A percentile compares a stretch with the other conserved stretches of the same genome.
phyloP scores from a whole-genome alignment of 2,329 filamentous ascomycete species.

The Colletotrichum lini region DNA sequence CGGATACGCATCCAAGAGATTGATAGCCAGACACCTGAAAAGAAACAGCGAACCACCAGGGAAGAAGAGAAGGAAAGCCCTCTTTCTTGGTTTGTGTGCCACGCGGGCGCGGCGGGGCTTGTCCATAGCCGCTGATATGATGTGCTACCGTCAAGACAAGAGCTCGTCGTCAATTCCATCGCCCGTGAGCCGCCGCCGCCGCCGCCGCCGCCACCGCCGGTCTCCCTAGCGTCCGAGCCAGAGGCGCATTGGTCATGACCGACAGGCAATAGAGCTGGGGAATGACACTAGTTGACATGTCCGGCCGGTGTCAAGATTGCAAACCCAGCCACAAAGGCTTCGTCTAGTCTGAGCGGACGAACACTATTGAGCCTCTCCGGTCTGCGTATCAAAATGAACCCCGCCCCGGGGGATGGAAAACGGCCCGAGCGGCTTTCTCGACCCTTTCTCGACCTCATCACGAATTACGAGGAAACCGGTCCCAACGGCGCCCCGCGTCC shows the following conservation, averaged over 20 bases:
- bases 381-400: neutral
- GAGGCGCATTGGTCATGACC: slow-evolving; percentile 4
- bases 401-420: neutral
- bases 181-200: slow-evolving; percentile 8
- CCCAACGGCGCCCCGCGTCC: neutral
- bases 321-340: slow-evolving; percentile 9
- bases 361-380: slow-evolving; percentile 28
- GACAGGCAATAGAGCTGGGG: neutral
- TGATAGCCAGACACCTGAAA: too few species aligned
- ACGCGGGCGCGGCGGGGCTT: slow-evolving; percentile 11
- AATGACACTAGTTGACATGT: neutral
- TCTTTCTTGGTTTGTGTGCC: neutral
- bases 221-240: slow-evolving; percentile 24
- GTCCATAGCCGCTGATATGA: neutral
- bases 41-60: too few species aligned
- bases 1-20: neutral
- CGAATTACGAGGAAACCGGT: neutral
- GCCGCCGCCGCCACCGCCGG: neutral
- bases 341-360: slow-evolving; percentile 1
- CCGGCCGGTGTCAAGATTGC: slow-evolving; percentile 33
- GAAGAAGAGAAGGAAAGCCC: neutral
- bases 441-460: neutral
- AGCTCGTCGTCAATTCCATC: neutral
- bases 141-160: slow-evolving; percentile 15
- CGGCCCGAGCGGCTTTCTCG: neutral